phyloP scores from a whole-genome alignment of 2,329 filamentous ascomycete species.

The Monilinia laxa region DNA sequence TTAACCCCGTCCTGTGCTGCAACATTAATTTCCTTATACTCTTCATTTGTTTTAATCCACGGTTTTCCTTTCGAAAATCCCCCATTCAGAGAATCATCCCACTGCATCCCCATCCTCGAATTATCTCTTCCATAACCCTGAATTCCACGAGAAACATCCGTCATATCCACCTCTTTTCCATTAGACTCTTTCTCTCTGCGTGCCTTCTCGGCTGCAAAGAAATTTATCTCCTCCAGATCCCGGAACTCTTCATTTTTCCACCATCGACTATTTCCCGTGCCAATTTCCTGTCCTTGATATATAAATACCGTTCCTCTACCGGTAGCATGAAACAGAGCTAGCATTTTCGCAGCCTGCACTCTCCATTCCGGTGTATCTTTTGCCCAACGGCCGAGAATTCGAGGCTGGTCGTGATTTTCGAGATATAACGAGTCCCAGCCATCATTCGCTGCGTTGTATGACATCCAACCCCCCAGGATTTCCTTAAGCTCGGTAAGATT shows the following conservation, averaged over 20 bases:
- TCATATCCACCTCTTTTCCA: constrained; percentile 37
- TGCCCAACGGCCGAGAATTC: constrained; percentile 50
- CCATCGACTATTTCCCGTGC: constrained; percentile 55
- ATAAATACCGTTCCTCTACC: constrained; percentile 57
- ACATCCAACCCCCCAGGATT: constrained; percentile 52
- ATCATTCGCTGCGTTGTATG: constrained; percentile 50
- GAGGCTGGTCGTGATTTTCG: constrained; percentile 58
- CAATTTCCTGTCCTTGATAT: constrained; percentile 61
- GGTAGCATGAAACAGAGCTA: constrained; percentile 51
- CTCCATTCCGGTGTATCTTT: constrained; percentile 45
- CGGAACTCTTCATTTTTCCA: constrained; percentile 67
- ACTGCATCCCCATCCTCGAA: constrained; percentile 67
- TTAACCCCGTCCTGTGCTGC: constrained; percentile 21
- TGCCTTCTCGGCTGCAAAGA: constrained; percentile 38
- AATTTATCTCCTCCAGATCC: constrained; percentile 61
- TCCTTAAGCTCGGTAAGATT: constrained; percentile 44
- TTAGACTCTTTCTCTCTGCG: constrained; percentile 37
- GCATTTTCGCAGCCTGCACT: constrained; percentile 50
- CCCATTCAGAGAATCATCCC: constrained; percentile 58
- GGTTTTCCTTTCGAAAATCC: constrained; percentile 57
- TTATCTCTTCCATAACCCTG: constrained; percentile 66
- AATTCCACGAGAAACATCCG: constrained; percentile 48
- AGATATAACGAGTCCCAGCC: constrained; percentile 59
- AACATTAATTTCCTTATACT: constrained; percentile 51
- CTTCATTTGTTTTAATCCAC: constrained; percentile 61